Base-by-base conservation (phyloP, 2,329 filamentous ascomycete species). In the Cladosporium sphaerospermum region DNA sequence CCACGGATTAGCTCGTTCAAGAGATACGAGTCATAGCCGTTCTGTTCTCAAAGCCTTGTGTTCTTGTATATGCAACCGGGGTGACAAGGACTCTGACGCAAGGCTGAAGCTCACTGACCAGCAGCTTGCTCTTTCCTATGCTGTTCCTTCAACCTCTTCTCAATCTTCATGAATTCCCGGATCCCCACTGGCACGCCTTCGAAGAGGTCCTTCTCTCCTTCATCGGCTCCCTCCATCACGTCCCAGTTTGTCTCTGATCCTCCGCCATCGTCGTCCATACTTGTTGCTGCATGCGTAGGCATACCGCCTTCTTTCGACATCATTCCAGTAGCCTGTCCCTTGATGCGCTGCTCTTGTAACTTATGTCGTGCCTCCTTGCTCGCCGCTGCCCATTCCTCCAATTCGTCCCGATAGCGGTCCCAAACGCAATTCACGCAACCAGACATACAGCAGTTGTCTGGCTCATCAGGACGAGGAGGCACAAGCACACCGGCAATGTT, bases 391-490 rank as follows among this genome's bases (percentile, higher is more conserved):
- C 90, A 97, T 54, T 88, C 87, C 69, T 97, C 91, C 71, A 97
- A 78, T 49, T 97, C 93, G 60, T 99, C 92, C 8, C 91, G 80
- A 70, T 85, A 97, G 50, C 83, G 77, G 63, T 96, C 91, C 91
- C 91, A 97, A 2, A 97, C 93, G 69, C 93, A 99, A 69, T 97
- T 91, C 45, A 96, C 92, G 68, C 93, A 99, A 3, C 93, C 93
- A 65, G 88, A 93, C 93, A 99, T 99, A 72, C 93, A 99, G 78
- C 93, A 99, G 67, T 99, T 96, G 64, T 97, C 93, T 3, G 93
- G 93, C 71, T 99, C 92, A 45, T 83, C 79, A 1, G 93, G 93
- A 45, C 81, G 81, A 0, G 90, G 91, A 2, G 93, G 93, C 4
- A 97, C 86, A 14, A 82, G 72, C 1, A 97, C 80, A 3, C 91